phyloP scores from a whole-genome alignment of 1,284 basidiomycete species.

The Cutaneotrichosporon dermatis region DNA sequence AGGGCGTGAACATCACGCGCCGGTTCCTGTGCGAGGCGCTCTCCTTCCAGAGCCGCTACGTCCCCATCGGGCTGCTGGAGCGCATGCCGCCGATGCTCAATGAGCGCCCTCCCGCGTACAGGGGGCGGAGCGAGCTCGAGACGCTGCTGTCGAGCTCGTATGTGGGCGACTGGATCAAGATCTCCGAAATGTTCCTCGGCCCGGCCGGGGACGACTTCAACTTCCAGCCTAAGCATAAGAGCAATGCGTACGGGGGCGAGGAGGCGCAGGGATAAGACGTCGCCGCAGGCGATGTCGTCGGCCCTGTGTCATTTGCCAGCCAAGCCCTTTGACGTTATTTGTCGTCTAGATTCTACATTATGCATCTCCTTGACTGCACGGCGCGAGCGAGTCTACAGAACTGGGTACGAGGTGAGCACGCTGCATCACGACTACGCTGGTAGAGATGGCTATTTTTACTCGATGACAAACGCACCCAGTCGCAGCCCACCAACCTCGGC shows the following conservation, averaged over 20 bases:
- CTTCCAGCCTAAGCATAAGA: conserved; percentile 72
- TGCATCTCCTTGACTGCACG: too few species aligned
- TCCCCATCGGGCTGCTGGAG: conserved; percentile 92
- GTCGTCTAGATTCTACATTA: too few species aligned
- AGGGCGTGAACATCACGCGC: conserved; percentile 84
- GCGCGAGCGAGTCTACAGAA: too few species aligned
- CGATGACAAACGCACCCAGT: too few species aligned
- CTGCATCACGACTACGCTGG: too few species aligned
- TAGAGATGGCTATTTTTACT: too few species aligned
- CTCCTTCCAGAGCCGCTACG: conserved; percentile 90
- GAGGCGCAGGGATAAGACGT: conserved; percentile 56
- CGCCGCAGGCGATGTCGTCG: too few species aligned
- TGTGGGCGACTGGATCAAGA: conserved; percentile 88
- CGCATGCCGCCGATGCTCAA: conserved; percentile 75
- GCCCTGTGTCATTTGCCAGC: too few species aligned
- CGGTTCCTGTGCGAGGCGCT: conserved; percentile 92
- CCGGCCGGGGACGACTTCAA: conserved; percentile 62
- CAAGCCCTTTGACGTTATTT: too few species aligned
- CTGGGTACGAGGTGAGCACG: too few species aligned
- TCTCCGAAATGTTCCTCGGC: conserved; percentile 90
- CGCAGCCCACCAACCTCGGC: too few species aligned
- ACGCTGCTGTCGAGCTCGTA: conserved; percentile 76
- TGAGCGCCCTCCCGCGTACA: conserved; percentile 80
- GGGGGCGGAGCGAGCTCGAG: conserved; percentile 82
- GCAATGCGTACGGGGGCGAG: conserved; percentile 59